Conservation (phyloP, 1,284 basidiomycete species). For the Malassezia yamatoensis region DNA sequence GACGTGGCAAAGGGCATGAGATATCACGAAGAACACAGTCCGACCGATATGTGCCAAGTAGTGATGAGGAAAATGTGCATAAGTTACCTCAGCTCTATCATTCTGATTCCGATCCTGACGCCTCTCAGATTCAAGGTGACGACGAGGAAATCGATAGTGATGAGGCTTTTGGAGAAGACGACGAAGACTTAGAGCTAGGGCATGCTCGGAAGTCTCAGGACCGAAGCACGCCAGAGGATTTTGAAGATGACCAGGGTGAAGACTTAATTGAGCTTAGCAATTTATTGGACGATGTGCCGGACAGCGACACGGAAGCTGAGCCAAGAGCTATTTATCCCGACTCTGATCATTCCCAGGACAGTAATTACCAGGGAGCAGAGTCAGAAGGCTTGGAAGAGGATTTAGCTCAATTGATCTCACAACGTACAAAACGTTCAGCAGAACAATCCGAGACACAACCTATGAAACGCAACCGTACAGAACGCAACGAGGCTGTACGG, state of each 20-base stretch:
- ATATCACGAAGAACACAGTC: neutral
- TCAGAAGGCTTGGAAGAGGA: constrained; percentile 15
- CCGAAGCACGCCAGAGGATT: constrained; percentile 18
- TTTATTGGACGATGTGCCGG: constrained; percentile 34
- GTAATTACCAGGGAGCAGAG: constrained; percentile 15
- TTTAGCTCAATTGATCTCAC: constrained; percentile 3
- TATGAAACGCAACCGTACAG: constrained; percentile 55
- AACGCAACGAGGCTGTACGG: constrained; percentile 63
- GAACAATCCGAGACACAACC: constrained; percentile 1
- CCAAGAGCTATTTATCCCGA: constrained; percentile 1
- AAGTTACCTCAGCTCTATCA: constrained; percentile 28
- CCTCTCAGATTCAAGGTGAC: constrained; percentile 25
- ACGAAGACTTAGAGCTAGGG: constrained; percentile 30
- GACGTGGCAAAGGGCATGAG: neutral
- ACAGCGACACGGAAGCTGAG: constrained; percentile 16
- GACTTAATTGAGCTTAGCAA: constrained; percentile 38
- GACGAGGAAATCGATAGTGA: constrained; percentile 46
- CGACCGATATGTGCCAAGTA: neutral
- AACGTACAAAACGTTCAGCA: constrained; percentile 1
- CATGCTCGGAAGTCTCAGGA: neutral
- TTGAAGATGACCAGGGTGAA: constrained; percentile 27
- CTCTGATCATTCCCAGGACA: constrained; percentile 1
- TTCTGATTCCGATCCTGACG: constrained; percentile 29
- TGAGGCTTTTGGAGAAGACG: constrained; percentile 43
- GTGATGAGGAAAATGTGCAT: neutral